Percentiles rank a stretch among this genome's conserved stretches.
phyloP scores from a whole-genome alignment of 225 moss, liverwort and hornwort species.

The Ulota crispa region DNA sequence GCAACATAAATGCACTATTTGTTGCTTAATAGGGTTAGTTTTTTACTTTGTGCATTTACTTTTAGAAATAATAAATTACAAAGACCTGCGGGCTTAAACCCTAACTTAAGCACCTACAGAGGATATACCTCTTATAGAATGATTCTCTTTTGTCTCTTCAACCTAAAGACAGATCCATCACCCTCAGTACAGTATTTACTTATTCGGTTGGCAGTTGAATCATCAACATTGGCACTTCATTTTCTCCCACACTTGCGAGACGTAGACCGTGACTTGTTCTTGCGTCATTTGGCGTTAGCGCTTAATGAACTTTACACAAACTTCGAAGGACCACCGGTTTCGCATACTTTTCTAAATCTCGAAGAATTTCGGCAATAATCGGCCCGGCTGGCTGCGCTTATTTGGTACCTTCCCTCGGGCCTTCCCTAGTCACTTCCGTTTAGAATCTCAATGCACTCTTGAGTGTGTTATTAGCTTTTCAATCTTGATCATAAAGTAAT shows the following conservation, averaged over 20 bases:
- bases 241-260: background rate
- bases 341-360: background rate
- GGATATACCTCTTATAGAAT: background rate
- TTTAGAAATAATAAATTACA: too few species aligned
- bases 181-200: background rate
- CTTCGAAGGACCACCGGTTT: background rate
- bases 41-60: too few species aligned
- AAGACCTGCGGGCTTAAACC: background rate
- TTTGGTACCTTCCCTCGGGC: constrained; percentile 1
- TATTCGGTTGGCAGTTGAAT: background rate
- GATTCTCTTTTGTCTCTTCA: background rate
- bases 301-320: background rate
- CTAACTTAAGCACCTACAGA: background rate
- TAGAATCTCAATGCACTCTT: background rate
- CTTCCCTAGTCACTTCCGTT: background rate
- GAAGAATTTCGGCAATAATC: background rate
- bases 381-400: background rate
- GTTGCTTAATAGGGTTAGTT: too few species aligned
- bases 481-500: background rate
- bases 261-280: background rate
- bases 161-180: background rate
- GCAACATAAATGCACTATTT: too few species aligned
- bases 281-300: background rate
- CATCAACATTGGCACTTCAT: background rate
- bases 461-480: too few species aligned